Percentiles rank a stretch among this genome's conserved stretches.
phyloP scores from a whole-genome alignment of 2,329 filamentous ascomycete species.

The Sporothrix luriei region DNA sequence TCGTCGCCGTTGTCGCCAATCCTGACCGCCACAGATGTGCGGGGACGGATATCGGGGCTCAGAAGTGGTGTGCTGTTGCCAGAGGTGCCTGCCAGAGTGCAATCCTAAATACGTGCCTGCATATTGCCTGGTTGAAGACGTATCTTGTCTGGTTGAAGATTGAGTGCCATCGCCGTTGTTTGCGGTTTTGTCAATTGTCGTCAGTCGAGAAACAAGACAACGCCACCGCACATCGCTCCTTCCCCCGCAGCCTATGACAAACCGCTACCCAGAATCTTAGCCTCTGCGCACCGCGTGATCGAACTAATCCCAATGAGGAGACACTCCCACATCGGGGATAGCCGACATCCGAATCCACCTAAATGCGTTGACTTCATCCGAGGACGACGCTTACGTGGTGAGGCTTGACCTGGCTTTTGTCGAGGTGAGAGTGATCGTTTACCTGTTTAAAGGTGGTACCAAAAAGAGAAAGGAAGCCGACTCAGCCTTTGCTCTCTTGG shows the following conservation, averaged over 20 bases:
- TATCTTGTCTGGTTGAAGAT: background rate
- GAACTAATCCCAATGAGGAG: conserved; percentile 24
- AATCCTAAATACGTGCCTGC: conserved; percentile 17
- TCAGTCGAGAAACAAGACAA: background rate
- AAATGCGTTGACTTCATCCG: background rate
- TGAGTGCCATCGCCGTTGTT: background rate
- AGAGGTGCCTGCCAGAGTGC: conserved; percentile 11
- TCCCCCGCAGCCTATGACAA: background rate
- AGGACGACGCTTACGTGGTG: too few species aligned
- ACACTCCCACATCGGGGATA: conserved; percentile 26
- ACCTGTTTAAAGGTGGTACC: too few species aligned
- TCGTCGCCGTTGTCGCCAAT: background rate
- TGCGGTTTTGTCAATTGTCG: background rate
- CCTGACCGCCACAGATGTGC: background rate
- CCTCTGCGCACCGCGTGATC: conserved; percentile 17
- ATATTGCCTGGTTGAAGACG: background rate
- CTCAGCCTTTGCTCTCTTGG: too few species aligned
- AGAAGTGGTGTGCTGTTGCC: conserved; percentile 20
- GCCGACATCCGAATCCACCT: background rate
- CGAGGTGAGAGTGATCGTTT: too few species aligned
- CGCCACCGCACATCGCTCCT: background rate
- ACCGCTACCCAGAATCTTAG: background rate
- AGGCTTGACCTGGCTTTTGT: too few species aligned
- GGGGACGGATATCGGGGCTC: conserved; percentile 14
- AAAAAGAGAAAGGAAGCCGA: too few species aligned